phyloP scores from a whole-genome alignment of 1,139 yeast species.

The Lodderomyces pseudojiufengensis region DNA sequence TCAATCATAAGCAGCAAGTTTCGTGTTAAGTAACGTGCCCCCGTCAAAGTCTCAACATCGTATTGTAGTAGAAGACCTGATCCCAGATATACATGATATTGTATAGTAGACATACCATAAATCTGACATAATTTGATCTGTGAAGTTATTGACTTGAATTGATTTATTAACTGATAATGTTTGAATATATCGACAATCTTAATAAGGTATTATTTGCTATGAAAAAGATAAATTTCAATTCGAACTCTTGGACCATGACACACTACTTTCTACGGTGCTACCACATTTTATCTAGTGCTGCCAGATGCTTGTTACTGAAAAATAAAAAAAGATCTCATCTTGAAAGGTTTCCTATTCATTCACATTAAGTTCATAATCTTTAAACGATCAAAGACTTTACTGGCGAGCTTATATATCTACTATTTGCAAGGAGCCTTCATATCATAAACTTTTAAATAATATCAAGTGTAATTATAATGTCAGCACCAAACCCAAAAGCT shows the following conservation, averaged over 20 bases:
- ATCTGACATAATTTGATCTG: constrained; percentile 57
- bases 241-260: not conserved
- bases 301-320: not conserved
- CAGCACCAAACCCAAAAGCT: constrained; percentile 91
- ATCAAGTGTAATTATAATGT: constrained; percentile 32
- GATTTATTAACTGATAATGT: too few species aligned
- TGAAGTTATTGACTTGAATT: too few species aligned
- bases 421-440: constrained; percentile 61
- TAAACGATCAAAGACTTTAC: constrained; percentile 15
- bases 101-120: constrained; percentile 54
- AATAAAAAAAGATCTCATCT: constrained; percentile 3
- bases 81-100: not conserved
- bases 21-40: too few species aligned
- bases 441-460: constrained; percentile 1
- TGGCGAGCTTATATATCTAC: constrained; percentile 43
- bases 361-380: too few species aligned
- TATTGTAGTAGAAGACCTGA: too few species aligned
- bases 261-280: not conserved
- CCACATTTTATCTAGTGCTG: not conserved
- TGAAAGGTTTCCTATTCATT: not conserved
- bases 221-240: too few species aligned
- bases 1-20: too few species aligned
- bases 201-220: too few species aligned
- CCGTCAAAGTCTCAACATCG: too few species aligned
- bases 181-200: too few species aligned